Conservation (phyloP, 192 early-diverging fungal genomes). For the Entophlyctis luteolus region DNA sequence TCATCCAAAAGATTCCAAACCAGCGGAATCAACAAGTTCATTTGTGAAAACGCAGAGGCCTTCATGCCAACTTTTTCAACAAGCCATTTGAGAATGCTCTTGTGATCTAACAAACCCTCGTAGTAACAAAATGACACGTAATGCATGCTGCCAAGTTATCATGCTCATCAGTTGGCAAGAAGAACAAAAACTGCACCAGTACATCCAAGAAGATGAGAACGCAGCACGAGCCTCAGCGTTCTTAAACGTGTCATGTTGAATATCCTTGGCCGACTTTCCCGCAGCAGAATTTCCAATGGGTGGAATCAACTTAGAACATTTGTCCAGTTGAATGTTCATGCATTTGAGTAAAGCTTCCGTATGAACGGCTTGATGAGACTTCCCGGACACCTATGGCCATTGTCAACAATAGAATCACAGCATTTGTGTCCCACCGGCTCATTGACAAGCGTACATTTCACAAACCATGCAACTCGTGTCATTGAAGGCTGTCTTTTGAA, state of each 20-base stretch:
- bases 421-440: background rate
- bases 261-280: background rate
- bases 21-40: conserved; percentile 15
- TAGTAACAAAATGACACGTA: conserved; percentile 5
- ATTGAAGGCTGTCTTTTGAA: conserved; percentile 14
- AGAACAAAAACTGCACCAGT: background rate
- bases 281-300: background rate
- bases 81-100: background rate
- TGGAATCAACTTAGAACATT: background rate
- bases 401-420: too few species aligned
- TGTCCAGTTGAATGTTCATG: background rate
- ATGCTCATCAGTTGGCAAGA: background rate
- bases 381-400: background rate
- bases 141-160: background rate
- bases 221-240: background rate
- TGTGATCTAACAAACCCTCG: conserved; percentile 9
- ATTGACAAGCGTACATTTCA: conserved; percentile 8
- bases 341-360: background rate
- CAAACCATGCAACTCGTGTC: conserved; percentile 10
- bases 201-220: conserved; percentile 9
- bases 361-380: background rate
- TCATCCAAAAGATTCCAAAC: conserved; percentile 10
- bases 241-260: background rate
- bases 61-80: background rate
- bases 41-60: background rate